Conservation (phyloP, 768 basidiomycete genomes). For the Kwoniella dejecticola region DNA sequence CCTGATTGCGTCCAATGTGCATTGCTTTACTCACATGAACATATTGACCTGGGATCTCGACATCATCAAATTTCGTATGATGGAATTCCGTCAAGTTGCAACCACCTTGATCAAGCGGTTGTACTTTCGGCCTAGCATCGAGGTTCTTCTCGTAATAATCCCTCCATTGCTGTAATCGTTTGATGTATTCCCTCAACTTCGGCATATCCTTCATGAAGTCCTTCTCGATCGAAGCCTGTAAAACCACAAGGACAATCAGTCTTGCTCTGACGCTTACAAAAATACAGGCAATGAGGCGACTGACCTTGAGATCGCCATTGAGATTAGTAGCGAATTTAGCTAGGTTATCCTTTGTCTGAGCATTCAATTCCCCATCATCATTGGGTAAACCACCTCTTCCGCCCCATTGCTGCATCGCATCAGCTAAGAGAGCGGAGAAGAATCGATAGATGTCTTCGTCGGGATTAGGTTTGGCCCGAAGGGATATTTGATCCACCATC, state of each 20-base stretch:
- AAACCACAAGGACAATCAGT: conserved; percentile 5
- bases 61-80: conserved; percentile 93
- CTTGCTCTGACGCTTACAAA: background rate
- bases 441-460: conserved; percentile 96
- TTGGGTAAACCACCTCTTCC: conserved; percentile 47
- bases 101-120: conserved; percentile 80
- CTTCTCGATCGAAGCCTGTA: conserved; percentile 82
- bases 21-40: conserved; percentile 70
- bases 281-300: conserved; percentile 4
- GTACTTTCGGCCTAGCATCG: conserved; percentile 77
- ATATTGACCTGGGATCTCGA: conserved; percentile 98
- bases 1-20: background rate
- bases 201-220: conserved; percentile 82
- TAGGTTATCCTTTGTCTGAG: conserved; percentile 55
- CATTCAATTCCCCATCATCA: conserved; percentile 56
- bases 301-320: conserved; percentile 51
- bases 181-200: conserved; percentile 81
- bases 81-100: conserved; percentile 98
- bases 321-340: conserved; percentile 57
- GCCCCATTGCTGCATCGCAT: conserved; percentile 68
- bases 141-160: conserved; percentile 83
- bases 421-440: conserved; percentile 80
- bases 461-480: conserved; percentile 79
- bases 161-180: conserved; percentile 86
- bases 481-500: conserved; percentile 89